Conservation (phyloP, 768 basidiomycete species). For the Naganishia friedmannii region DNA sequence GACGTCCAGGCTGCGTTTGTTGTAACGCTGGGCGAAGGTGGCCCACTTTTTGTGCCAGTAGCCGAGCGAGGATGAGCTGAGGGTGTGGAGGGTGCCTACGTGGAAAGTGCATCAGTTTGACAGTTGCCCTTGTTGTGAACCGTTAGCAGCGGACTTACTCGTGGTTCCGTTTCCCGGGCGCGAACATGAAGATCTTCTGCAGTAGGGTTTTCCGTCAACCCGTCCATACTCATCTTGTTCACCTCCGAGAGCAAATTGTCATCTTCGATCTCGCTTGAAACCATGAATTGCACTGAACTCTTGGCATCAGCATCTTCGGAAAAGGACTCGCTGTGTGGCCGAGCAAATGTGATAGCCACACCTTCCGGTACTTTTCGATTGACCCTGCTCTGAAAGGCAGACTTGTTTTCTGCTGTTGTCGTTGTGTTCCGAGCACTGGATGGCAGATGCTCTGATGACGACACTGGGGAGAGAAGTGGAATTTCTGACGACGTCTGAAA, state of each 20-base stretch:
- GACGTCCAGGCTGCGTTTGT: constrained; percentile 35
- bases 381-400: background rate
- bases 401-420: background rate
- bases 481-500: constrained; percentile 24
- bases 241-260: constrained; percentile 49
- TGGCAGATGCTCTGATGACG: constrained; percentile 17
- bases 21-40: constrained; percentile 31
- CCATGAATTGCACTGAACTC: constrained; percentile 49
- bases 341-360: constrained; percentile 32
- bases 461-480: constrained; percentile 13
- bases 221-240: constrained; percentile 50
- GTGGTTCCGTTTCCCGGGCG: constrained; percentile 30
- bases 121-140: background rate
- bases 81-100: constrained; percentile 8
- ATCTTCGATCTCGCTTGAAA: constrained; percentile 47
- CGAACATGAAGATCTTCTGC: constrained; percentile 31
- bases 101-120: background rate
- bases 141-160: constrained; percentile 33
- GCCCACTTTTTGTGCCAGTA: constrained; percentile 22
- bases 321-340: constrained; percentile 25
- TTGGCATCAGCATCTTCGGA: constrained; percentile 32
- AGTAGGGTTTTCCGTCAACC: constrained; percentile 30
- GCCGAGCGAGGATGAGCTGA: constrained; percentile 6
- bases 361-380: constrained; percentile 30
- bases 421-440: background rate